Percentiles rank a stretch among this genome's conserved stretches.
phyloP scores from a whole-genome alignment of 495 filamentous ascomycete species.

The Platismatia glauca region DNA sequence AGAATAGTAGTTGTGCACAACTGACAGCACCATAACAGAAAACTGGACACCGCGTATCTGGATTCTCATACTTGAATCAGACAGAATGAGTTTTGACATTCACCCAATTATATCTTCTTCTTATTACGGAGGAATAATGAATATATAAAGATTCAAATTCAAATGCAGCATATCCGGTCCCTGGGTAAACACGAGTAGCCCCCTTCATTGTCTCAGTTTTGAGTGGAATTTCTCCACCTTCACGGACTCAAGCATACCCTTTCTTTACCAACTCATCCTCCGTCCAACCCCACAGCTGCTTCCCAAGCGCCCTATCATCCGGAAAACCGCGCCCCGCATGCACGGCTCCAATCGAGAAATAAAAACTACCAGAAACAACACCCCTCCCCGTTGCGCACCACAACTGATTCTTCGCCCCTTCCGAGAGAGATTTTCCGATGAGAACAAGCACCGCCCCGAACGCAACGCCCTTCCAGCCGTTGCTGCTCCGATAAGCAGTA shows the following conservation, averaged over 20 bases:
- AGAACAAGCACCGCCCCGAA: slow-evolving; percentile 2
- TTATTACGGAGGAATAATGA: no score
- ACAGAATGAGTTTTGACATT: no score
- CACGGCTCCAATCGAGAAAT: slow-evolving; percentile 34
- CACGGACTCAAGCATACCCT: slow-evolving; percentile 3
- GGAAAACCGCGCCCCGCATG: slow-evolving; percentile 24
- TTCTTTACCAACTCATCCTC: slow-evolving; percentile 31
- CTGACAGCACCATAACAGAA: no score
- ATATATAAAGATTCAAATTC: no score
- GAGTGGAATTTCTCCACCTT: background rate
- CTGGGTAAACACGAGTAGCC: background rate
- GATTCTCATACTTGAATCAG: no score
- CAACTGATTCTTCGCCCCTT: background rate
- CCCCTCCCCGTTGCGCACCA: slow-evolving; percentile 17
- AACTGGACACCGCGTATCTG: no score
- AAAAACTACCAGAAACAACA: slow-evolving; percentile 35
- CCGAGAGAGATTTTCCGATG: slow-evolving; percentile 14
- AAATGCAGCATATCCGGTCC: no score
- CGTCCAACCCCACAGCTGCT: slow-evolving; percentile 38
- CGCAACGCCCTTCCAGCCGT: slow-evolving; percentile 18
- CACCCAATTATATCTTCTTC: no score
- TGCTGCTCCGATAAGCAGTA: slow-evolving; percentile 17
- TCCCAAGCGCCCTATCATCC: slow-evolving; percentile 26
- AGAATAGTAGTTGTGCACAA: no score
- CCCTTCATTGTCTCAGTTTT: background rate